These are phyloP conservation scores for Metschnikowia koreensis DNA, from an alignment of 805 yeast species.

Conservation along the genomic window DNA sequence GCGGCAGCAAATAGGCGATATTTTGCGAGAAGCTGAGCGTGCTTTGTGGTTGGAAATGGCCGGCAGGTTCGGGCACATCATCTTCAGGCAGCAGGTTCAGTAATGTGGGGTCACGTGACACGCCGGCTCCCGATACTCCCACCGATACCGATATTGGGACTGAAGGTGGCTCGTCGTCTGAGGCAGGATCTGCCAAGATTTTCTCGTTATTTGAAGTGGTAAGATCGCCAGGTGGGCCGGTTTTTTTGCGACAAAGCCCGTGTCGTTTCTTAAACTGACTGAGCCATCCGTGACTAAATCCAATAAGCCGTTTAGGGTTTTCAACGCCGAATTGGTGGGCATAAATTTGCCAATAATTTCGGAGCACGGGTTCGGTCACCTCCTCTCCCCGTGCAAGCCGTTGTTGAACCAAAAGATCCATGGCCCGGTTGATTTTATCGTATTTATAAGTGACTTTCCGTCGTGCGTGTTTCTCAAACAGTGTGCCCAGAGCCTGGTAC, in stretches of 20 bases:
- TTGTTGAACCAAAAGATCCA: conserved; percentile 53
- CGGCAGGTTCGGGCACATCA: not conserved
- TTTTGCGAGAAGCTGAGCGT: conserved; percentile 11
- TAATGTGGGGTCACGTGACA: too few relatives aligned
- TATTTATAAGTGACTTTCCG: conserved; percentile 47
- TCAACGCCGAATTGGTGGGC: conserved; percentile 58
- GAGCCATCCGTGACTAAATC: conserved; percentile 64
- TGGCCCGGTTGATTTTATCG: conserved; percentile 55
- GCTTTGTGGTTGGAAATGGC: conserved; percentile 9
- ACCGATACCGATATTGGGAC: not conserved
- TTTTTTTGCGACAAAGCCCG: conserved; percentile 33
- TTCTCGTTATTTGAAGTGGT: conserved; percentile 10
- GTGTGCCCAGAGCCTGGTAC: conserved; percentile 32
- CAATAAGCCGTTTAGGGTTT: conserved; percentile 54
- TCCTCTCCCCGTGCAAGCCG: conserved; percentile 44
- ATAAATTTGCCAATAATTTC: conserved; percentile 55
- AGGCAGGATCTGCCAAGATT: conserved; percentile 4
- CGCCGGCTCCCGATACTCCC: not conserved
- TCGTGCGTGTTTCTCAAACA: conserved; percentile 34
- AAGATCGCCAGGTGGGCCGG: conserved; percentile 26
- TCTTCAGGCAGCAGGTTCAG: too few relatives aligned
- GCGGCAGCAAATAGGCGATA: conserved; percentile 6
- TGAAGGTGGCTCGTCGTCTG: conserved; percentile 2
- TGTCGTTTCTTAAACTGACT: conserved; percentile 60
- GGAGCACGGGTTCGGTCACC: conserved; percentile 52